Conservation (phyloP, 768 basidiomycete species). For the Agrocybe praecox region DNA sequence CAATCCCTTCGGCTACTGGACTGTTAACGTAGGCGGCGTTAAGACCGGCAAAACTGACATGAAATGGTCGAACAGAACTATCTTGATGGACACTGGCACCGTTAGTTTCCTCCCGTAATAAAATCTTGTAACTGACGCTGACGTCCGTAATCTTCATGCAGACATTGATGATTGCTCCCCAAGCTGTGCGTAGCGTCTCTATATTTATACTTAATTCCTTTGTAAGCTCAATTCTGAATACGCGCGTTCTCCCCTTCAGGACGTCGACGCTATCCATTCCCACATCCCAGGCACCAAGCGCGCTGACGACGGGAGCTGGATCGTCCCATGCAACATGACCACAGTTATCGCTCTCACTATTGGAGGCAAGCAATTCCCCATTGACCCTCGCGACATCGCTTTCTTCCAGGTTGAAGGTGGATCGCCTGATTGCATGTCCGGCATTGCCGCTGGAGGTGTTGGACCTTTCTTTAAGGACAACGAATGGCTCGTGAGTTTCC, state of each 20-base stretch:
- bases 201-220: background rate
- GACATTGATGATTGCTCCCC: conserved; percentile 17
- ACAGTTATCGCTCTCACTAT: conserved; percentile 50
- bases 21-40: conserved; percentile 11
- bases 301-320: conserved; percentile 50
- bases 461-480: conserved; percentile 34
- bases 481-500: conserved; percentile 9
- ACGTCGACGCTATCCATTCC: conserved; percentile 41
- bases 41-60: conserved; percentile 11
- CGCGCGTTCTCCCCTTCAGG: conserved; percentile 41
- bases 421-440: conserved; percentile 68
- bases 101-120: no score
- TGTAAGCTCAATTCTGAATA: conserved; percentile 27
- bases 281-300: conserved; percentile 42
- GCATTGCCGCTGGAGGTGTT: conserved; percentile 65
- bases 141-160: background rate
- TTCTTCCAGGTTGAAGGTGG: conserved; percentile 54
- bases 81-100: conserved; percentile 20
- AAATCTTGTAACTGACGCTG: background rate
- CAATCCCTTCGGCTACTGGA: conserved; percentile 9
- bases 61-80: conserved; percentile 18
- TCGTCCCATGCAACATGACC: conserved; percentile 47
- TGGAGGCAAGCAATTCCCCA: conserved; percentile 48
- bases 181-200: conserved; percentile 1
- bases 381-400: conserved; percentile 67